Evolutionary conservation across 257 asterid genomes (phyloP).

Genomic region (Scutellaria barbata): DNA sequence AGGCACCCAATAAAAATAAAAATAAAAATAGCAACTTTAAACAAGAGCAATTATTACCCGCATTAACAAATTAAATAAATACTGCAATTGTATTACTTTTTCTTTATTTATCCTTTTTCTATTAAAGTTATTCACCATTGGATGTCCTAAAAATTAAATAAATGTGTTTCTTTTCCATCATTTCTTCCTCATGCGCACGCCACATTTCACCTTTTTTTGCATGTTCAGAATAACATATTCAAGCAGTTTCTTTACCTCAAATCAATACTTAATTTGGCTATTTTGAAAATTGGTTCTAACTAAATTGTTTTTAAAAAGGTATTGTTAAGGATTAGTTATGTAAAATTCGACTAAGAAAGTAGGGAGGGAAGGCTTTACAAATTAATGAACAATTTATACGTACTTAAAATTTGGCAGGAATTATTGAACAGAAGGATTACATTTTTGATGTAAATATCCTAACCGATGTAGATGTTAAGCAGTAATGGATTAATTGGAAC

Average conservation of each 20-base stretch:
- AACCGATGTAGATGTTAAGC: too few relatives aligned
- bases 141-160: not conserved
- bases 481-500: too few relatives aligned
- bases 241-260: not conserved
- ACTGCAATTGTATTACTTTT: not conserved
- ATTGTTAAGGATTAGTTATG: too few relatives aligned
- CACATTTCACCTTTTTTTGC: not conserved
- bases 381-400: too few relatives aligned
- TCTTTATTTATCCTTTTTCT: not conserved
- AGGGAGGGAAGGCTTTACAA: too few relatives aligned
- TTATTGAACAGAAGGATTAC: too few relatives aligned
- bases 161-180: conserved; percentile 11
- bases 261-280: not conserved
- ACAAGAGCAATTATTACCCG: conserved; percentile 27
- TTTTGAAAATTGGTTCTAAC: not conserved
- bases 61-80: conserved; percentile 18
- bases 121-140: not conserved
- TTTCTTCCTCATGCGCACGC: conserved; percentile 26
- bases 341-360: too few relatives aligned
- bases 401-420: too few relatives aligned
- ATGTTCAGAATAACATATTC: not conserved
- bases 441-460: too few relatives aligned
- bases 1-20: too few relatives aligned
- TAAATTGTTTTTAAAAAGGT: too few relatives aligned
- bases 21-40: not conserved